Percentiles rank a stretch among this genome's conserved stretches.
Evolutionary conservation across 257 asterid species (phyloP).

Genomic region (Jasminum sambac): DNA sequence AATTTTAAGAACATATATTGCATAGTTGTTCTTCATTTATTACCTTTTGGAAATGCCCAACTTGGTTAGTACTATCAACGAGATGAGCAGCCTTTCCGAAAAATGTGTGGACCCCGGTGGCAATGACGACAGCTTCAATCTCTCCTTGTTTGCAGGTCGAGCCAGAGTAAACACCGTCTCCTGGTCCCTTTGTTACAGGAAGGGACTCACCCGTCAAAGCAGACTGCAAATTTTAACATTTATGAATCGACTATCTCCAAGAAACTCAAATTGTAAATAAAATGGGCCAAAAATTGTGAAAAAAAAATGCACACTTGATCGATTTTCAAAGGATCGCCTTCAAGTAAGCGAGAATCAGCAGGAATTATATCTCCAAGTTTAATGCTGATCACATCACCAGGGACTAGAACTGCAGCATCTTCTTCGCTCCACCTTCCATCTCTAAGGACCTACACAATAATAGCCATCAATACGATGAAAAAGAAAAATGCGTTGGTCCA

Average conservation of each 20-base stretch:
- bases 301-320: constrained; percentile 61
- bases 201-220: constrained; percentile 98
- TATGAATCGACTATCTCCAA: constrained; percentile 4
- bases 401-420: constrained; percentile 80
- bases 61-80: constrained; percentile 91
- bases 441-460: constrained; percentile 68
- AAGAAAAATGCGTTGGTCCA: no score
- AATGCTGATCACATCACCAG: constrained; percentile 84
- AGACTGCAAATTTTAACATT: constrained; percentile 56
- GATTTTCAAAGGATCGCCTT: constrained; percentile 92
- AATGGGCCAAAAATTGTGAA: constrained; percentile 16
- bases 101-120: constrained; percentile 96
- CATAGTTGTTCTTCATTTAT: constrained; percentile 22
- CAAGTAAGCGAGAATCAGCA: constrained; percentile 93
- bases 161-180: constrained; percentile 96
- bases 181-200: constrained; percentile 94
- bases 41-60: constrained; percentile 95
- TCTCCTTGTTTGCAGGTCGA: constrained; percentile 99
- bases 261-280: background rate
- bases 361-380: constrained; percentile 94
- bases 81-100: constrained; percentile 99
- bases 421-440: constrained; percentile 96
- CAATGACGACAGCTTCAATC: constrained; percentile 86
- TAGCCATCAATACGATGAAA: constrained; percentile 26
- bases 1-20: constrained; percentile 4